Evolutionary conservation across 306 rosid species (phyloP).

Genomic region (Cercis canadensis): DNA sequence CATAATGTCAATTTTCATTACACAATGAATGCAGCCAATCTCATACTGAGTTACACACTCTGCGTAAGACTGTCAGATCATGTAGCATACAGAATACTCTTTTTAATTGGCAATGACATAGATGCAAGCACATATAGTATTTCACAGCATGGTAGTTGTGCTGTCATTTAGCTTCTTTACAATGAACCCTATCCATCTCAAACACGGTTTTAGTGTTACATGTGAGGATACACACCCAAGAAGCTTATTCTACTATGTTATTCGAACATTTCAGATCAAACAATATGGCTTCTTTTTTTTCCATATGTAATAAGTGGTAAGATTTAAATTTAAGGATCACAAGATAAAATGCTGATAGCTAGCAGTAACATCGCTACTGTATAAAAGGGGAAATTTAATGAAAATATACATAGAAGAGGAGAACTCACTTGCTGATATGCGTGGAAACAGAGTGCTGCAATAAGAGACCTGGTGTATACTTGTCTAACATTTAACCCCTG

Average conservation of each 20-base stretch:
- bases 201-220: background rate
- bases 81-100: constrained; percentile 3
- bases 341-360: constrained; percentile 8
- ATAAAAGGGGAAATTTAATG: background rate
- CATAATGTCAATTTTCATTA: constrained; percentile 5
- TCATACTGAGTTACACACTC: background rate
- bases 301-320: constrained; percentile 4
- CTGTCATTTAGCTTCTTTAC: background rate
- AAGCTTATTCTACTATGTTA: constrained; percentile 7
- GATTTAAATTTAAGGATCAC: background rate
- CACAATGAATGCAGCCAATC: background rate
- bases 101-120: constrained; percentile 3
- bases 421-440: constrained; percentile 91
- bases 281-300: background rate
- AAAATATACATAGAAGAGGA: constrained; percentile 23
- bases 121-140: constrained; percentile 9
- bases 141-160: background rate
- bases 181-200: constrained; percentile 5
- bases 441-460: constrained; percentile 96
- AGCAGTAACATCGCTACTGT: background rate
- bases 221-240: constrained; percentile 18
- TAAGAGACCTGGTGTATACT: constrained; percentile 67
- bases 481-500: constrained; percentile 84
- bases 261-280: background rate
- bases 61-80: constrained; percentile 8